These are phyloP conservation scores for Dipteronia sinensis DNA, from an alignment of 345 rosid genomes.

Conservation along the genomic window DNA sequence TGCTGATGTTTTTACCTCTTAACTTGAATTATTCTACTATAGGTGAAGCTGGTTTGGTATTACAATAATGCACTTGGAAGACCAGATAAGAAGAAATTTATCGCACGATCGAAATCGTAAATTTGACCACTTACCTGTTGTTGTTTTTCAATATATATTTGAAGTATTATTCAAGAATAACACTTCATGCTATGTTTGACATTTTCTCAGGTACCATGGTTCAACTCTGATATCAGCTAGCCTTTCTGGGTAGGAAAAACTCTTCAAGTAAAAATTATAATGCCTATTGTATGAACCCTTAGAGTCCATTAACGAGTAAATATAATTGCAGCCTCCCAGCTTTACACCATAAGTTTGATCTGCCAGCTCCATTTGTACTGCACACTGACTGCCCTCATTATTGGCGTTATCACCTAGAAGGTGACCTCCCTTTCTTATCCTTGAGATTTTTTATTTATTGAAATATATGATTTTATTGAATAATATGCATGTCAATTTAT, in stretches of 20 bases:
- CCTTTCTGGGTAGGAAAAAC: slow-evolving; percentile 76
- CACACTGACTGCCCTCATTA: slow-evolving; percentile 99
- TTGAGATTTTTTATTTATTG: not conserved
- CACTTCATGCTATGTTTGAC: slow-evolving; percentile 20
- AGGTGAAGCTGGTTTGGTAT: slow-evolving; percentile 96
- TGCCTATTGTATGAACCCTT: slow-evolving; percentile 11
- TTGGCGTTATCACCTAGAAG: slow-evolving; percentile 94
- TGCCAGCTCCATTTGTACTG: slow-evolving; percentile 90
- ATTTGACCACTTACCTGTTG: slow-evolving; percentile 8
- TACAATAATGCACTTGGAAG: slow-evolving; percentile 87
- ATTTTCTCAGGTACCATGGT: slow-evolving; percentile 75
- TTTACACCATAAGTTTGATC: slow-evolving; percentile 89
- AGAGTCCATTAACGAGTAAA: slow-evolving; percentile 11
- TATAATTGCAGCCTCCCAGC: slow-evolving; percentile 66
- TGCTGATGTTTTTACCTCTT: slow-evolving; percentile 12
- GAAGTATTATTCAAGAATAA: slow-evolving; percentile 6
- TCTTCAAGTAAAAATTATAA: not conserved
- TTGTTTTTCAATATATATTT: slow-evolving; percentile 7
- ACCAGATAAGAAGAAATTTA: slow-evolving; percentile 81
- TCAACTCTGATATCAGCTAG: slow-evolving; percentile 92
- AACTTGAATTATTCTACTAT: slow-evolving; percentile 21
- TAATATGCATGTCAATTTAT: slow-evolving; percentile 12
- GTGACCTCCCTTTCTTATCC: slow-evolving; percentile 36
- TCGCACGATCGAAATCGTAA: slow-evolving; percentile 75
- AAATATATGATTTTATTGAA: slow-evolving; percentile 10